These are phyloP conservation scores for Phyllosticta paracitricarpa DNA, from an alignment of 2,329 filamentous ascomycete species.

Conservation along the genomic window DNA sequence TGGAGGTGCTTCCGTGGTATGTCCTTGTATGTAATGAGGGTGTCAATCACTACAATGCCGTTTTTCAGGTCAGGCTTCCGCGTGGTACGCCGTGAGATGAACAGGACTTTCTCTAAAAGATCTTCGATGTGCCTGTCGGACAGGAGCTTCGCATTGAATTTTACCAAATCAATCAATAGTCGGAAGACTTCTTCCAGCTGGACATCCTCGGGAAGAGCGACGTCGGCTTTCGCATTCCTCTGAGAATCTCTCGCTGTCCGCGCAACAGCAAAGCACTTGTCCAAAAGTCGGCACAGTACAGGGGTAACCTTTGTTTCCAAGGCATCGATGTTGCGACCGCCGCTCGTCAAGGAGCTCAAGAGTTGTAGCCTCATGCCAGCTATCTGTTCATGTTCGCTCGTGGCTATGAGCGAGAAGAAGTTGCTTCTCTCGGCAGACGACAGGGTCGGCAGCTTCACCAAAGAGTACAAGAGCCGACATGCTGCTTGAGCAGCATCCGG, in stretches of 20 bases:
- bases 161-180: slow-evolving; percentile 59
- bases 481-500: slow-evolving; percentile 24
- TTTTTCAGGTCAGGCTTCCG: slow-evolving; percentile 54
- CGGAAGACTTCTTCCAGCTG: slow-evolving; percentile 51
- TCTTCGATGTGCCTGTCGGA: slow-evolving; percentile 51
- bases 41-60: slow-evolving; percentile 58
- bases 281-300: slow-evolving; percentile 24
- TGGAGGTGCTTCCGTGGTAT: slow-evolving; percentile 55
- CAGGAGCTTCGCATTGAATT: slow-evolving; percentile 64
- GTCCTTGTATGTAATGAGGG: slow-evolving; percentile 61
- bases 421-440: slow-evolving; percentile 26
- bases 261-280: slow-evolving; percentile 24
- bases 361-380: slow-evolving; percentile 26
- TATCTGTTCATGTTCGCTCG: slow-evolving; percentile 19
- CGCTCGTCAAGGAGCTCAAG: slow-evolving; percentile 26
- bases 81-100: slow-evolving; percentile 59
- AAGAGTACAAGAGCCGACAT: slow-evolving; percentile 25
- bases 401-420: slow-evolving; percentile 27
- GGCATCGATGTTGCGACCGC: slow-evolving; percentile 29
- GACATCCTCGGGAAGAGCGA: slow-evolving; percentile 18
- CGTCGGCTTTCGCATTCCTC: slow-evolving; percentile 19
- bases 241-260: slow-evolving; percentile 18
- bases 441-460: slow-evolving; percentile 24
- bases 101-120: slow-evolving; percentile 52
- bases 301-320: slow-evolving; percentile 26